Evolutionary conservation across 179 eudicot genomes (phyloP), one percentile per base, ranked within the genome.

Genomic region (Silene vulgaris): DNA sequence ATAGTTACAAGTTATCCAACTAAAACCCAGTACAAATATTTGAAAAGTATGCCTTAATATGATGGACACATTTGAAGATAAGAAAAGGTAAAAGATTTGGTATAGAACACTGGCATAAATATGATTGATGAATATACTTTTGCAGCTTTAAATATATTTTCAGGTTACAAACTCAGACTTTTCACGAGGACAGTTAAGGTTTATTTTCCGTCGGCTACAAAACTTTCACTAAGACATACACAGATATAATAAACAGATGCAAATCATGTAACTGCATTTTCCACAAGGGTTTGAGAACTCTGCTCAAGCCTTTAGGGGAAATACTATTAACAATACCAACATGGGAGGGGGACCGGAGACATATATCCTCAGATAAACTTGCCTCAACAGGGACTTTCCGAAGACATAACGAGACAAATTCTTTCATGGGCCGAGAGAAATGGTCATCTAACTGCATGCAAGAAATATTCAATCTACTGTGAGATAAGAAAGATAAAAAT

Each of bases 391-490:
- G 97, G 69, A 70, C 88, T 87, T 93, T 93, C 77, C 85, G 88
- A 77, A 93, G 81, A 79, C 98, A 93, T 79, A 87, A 80, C 16
- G 97, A 85, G 61, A 93, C 97, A 78, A 91, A 87, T 81, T 93
- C 98, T 82, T 93, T 93, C 87, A 93, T 81, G 20, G 95, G 91
- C 71, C 98, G 95, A 77, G 98, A 91, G 75, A 91, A 93, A 76
- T 93, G 97, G 59, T 93, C 98, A 73, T 93, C 98, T 65, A 93
- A 87, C 98, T 91, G 95, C 84, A 79, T 13, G 73, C 45, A 64
- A 79, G 77, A 73, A 71, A 74, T 56, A 80, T 45, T 65, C 71
- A 37, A 63, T 17, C 23, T 45, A 23, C 23, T 16, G 16, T 29
- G 35, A 59, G 21, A 19, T 12, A n/a, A 43, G 14, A 65, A 20